Evolutionary conservation across 768 basidiomycete genomes (phyloP).

Genomic region (Leccinellum rugosiceps): DNA sequence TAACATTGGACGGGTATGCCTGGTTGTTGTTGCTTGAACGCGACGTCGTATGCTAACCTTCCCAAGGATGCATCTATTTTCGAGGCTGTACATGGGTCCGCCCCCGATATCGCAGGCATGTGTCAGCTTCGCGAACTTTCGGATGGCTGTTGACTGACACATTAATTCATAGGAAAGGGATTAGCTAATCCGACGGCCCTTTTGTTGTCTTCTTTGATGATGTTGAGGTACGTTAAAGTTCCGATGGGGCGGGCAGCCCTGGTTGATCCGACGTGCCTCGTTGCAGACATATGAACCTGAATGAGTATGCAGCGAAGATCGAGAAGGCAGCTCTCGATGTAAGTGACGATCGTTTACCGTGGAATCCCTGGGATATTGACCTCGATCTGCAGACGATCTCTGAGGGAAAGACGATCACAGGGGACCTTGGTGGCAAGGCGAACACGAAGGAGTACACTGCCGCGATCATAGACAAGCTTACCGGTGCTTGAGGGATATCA

Average conservation of each 20-base stretch:
- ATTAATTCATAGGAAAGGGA: conserved; percentile 61
- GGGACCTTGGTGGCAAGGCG: conserved; percentile 92
- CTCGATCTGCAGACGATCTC: conserved; percentile 75
- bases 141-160: neutral
- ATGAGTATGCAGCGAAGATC: conserved; percentile 80
- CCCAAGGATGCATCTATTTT: conserved; percentile 94
- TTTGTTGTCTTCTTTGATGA: conserved; percentile 93
- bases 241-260: conserved; percentile 4
- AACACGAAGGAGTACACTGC: conserved; percentile 86
- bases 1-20: conserved; percentile 86
- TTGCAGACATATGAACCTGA: conserved; percentile 86
- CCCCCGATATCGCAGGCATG: conserved; percentile 95
- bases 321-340: conserved; percentile 89
- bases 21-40: conserved; percentile 2
- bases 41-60: conserved; percentile 21
- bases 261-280: conserved; percentile 24
- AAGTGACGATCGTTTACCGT: conserved; percentile 32
- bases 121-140: conserved; percentile 7
- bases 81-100: conserved; percentile 98
- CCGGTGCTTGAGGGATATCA: conserved; percentile 19
- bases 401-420: conserved; percentile 92
- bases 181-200: conserved; percentile 99
- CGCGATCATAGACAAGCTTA: conserved; percentile 78
- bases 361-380: conserved; percentile 3
- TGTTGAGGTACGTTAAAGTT: conserved; percentile 70